Evolutionary conservation across 176 grass and related monocot genomes (phyloP), one percentile per base, ranked within the genome.

Genomic region (Musa itinerans): DNA sequence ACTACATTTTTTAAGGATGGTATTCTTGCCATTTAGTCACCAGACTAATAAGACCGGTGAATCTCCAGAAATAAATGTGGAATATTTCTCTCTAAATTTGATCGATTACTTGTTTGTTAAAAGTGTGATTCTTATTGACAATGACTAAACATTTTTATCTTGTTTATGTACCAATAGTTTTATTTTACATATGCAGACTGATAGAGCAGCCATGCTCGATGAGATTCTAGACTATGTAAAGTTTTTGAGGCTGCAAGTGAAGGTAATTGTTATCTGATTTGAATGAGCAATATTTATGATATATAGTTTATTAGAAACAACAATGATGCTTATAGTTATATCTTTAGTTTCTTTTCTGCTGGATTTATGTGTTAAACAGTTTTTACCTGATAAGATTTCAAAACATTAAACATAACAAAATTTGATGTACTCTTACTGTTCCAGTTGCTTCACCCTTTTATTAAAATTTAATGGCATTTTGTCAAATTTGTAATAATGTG

Each of bases 161-260:
- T 70, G 10, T 8, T 8, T 70, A 20, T 70, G 68, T n/a, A 11
- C 68, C 81, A 27, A 81, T 85, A 12, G 52, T 58, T 80, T 75
- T 15, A 67, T 52, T 82, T 85, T 65, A 82, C 65, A 54, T 81
- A 79, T 83, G 84, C 94, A 98, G 94, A 91, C 90, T 79, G 94
- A 98, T 87, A 98, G 87, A 84, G 94, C 94, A 89, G 90, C 80
- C 75, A 93, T 98, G 94, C 88, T 98, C 80, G 94, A 98, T 85
- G 94, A 98, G 84, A 93, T 98, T 73, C 83, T 98, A 17, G 90
- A 93, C 74, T 98, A 98, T 82, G 94, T 98, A 48, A 93, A 91
- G 80, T 98, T 98, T 79, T 83, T 98, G 82, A 98, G 91, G 80
- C 90, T 98, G 79, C 94, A 98, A 93, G 94, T 98, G 54, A 98